Percentiles rank a stretch among this genome's conserved stretches.
These are phyloP conservation scores for Fragaria ananassa DNA, from an alignment of 306 rosid species.

Conservation along the genomic window DNA sequence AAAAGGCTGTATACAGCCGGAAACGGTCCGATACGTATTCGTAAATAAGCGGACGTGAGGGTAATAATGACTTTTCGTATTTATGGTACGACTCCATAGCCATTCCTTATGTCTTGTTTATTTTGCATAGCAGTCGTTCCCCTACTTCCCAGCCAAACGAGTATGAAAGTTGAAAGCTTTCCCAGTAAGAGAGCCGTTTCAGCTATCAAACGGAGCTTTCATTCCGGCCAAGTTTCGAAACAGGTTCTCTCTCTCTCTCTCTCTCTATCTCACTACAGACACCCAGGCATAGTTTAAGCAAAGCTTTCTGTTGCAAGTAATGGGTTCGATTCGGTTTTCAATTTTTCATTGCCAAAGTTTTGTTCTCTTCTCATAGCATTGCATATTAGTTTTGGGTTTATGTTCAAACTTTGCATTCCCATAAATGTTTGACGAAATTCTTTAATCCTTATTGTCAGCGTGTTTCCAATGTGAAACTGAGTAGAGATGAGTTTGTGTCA, in stretches of 20 bases:
- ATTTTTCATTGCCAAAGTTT: not conserved
- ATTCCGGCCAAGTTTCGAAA: slow-evolving; percentile 25
- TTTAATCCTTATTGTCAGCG: slow-evolving; percentile 32
- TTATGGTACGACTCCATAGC: no score
- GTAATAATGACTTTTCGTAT: no score
- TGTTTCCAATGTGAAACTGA: slow-evolving; percentile 32
- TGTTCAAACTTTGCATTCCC: not conserved
- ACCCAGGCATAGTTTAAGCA: not conserved
- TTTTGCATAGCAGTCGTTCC: no score
- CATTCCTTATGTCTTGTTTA: no score
- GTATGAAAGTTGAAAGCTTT: slow-evolving; percentile 34
- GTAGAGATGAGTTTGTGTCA: slow-evolving; percentile 46
- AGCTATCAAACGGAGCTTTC: slow-evolving; percentile 33
- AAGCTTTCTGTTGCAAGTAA: not conserved
- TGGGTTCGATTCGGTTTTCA: not conserved
- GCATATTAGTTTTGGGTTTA: not conserved
- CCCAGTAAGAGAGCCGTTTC: slow-evolving; percentile 22
- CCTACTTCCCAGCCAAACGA: not conserved
- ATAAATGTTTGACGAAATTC: not conserved
- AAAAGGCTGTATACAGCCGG: no score
- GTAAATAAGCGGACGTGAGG: no score
- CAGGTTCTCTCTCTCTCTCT: not conserved
- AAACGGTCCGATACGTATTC: no score
- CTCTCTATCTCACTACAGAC: not conserved
- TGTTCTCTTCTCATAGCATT: not conserved